Percentiles rank a stretch among this genome's conserved stretches.
Evolutionary conservation across 352 stramenopile species (phyloP).

Genomic region (Phytopythium cucurbitacearum): DNA sequence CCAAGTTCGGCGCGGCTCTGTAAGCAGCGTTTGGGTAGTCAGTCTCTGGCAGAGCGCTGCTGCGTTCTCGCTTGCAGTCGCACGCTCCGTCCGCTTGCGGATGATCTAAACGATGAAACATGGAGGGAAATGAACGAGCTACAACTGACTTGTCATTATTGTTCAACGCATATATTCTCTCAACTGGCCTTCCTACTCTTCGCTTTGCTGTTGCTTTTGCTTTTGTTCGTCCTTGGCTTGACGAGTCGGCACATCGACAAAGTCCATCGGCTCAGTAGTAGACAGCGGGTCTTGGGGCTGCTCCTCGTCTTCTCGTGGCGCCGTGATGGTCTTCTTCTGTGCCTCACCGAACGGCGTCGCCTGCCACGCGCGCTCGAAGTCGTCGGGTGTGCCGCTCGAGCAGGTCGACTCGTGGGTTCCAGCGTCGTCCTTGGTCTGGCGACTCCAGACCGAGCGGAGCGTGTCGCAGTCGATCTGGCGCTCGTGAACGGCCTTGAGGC

Average conservation of each 20-base stretch:
- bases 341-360: conserved; percentile 40
- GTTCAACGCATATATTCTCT: no score
- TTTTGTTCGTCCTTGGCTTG: conserved; percentile 15
- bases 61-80: no score
- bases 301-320: conserved; percentile 18
- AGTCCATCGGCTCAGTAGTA: conserved; percentile 7
- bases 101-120: no score
- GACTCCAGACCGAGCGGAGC: conserved; percentile 31
- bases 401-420: conserved; percentile 29
- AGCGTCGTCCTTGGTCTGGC: conserved; percentile 20
- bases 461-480: conserved; percentile 36
- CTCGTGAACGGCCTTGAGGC: conserved; percentile 39
- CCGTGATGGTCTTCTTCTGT: conserved; percentile 25
- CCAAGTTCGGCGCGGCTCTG: conserved; percentile 73
- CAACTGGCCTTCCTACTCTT: not conserved
- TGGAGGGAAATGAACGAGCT: no score
- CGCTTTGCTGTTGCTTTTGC: conserved; percentile 8
- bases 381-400: conserved; percentile 26
- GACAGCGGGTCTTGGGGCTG: not conserved
- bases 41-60: no score
- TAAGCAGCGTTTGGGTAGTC: conserved; percentile 25
- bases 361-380: conserved; percentile 52
- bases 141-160: no score
- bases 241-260: conserved; percentile 2
- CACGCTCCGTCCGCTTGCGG: not conserved